A percentile compares a stretch with the other conserved stretches of the same genome.
phyloP scores from a whole-genome alignment of 768 basidiomycete genomes.

The Lactarius quietus region DNA sequence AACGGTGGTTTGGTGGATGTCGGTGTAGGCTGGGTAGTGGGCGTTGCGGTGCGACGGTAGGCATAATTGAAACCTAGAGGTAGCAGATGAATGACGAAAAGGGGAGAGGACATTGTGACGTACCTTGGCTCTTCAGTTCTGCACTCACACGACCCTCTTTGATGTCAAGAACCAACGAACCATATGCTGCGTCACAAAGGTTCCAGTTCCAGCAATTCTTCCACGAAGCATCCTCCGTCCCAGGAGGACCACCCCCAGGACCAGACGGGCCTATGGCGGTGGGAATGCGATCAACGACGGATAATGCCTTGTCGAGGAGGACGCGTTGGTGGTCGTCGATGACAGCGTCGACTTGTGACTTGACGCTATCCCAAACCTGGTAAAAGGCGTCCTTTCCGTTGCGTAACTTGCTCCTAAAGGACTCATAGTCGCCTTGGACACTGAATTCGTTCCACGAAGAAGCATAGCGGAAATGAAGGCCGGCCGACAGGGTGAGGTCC shows the following conservation, averaged over 20 bases:
- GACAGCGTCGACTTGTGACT: conserved; percentile 83
- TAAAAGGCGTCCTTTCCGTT: conserved; percentile 80
- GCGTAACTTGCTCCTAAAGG: conserved; percentile 75
- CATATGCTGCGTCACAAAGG: conserved; percentile 92
- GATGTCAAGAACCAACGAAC: conserved; percentile 82
- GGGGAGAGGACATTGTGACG: conserved; percentile 27
- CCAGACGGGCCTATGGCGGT: conserved; percentile 43
- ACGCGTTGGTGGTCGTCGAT: conserved; percentile 89
- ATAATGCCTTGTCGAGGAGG: conserved; percentile 84
- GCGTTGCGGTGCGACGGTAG: conserved; percentile 71
- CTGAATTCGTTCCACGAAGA: conserved; percentile 96
- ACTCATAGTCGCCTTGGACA: conserved; percentile 85
- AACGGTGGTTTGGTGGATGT: conserved; percentile 53
- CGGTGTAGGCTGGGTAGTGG: conserved; percentile 54
- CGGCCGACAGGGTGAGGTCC: conserved; percentile 90
- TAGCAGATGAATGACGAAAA: background rate
- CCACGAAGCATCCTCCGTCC: conserved; percentile 89
- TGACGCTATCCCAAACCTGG: conserved; percentile 94
- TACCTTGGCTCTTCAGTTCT: conserved; percentile 90
- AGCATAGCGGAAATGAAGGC: conserved; percentile 96
- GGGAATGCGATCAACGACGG: conserved; percentile 80
- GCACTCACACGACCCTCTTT: conserved; percentile 90
- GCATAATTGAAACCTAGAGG: conserved; percentile 89
- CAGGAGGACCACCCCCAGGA: conserved; percentile 40
- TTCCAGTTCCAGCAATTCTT: conserved; percentile 99